Evolutionary conservation across 2,329 filamentous ascomycete species (phyloP).

Genomic region (Dothideomycetes sp.): DNA sequence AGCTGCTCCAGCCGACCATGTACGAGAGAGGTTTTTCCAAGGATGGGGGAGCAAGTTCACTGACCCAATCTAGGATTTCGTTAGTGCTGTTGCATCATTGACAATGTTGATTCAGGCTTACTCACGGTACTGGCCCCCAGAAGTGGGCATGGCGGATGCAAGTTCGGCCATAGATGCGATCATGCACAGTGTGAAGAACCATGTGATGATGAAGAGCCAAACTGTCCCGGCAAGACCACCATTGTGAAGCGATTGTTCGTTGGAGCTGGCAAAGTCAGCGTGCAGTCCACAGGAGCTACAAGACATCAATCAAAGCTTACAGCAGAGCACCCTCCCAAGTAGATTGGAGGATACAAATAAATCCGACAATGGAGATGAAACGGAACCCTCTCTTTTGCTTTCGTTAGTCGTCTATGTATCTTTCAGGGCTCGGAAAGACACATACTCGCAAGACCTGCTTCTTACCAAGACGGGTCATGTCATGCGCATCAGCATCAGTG

Average conservation of each 20-base stretch:
- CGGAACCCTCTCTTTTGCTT: conserved; percentile 39
- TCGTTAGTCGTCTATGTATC: conserved; percentile 9
- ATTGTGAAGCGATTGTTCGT: conserved; percentile 6
- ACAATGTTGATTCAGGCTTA: conserved; percentile 21
- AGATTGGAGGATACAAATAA: conserved; percentile 44
- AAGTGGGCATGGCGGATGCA: conserved; percentile 36
- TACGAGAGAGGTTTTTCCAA: conserved; percentile 38
- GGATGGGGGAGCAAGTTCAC: conserved; percentile 34
- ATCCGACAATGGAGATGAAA: conserved; percentile 43
- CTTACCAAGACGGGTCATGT: conserved; percentile 44
- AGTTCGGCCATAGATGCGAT: conserved; percentile 29
- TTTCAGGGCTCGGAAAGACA: background rate
- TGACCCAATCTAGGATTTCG: conserved; percentile 1
- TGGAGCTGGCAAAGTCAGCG: background rate
- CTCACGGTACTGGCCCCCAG: conserved; percentile 33
- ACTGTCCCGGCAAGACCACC: conserved; percentile 14
- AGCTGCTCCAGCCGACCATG: conserved; percentile 36
- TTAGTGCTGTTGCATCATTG: background rate
- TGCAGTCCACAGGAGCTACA: too few species aligned
- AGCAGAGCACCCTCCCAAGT: conserved; percentile 42
- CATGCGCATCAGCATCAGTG: conserved; percentile 29
- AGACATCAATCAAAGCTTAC: too few species aligned
- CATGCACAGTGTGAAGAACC: conserved; percentile 21
- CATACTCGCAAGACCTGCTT: conserved; percentile 38
- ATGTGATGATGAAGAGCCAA: conserved; percentile 20